Conservation (phyloP, 257 asterid genomes). For the Solanum ossicruentum region DNA sequence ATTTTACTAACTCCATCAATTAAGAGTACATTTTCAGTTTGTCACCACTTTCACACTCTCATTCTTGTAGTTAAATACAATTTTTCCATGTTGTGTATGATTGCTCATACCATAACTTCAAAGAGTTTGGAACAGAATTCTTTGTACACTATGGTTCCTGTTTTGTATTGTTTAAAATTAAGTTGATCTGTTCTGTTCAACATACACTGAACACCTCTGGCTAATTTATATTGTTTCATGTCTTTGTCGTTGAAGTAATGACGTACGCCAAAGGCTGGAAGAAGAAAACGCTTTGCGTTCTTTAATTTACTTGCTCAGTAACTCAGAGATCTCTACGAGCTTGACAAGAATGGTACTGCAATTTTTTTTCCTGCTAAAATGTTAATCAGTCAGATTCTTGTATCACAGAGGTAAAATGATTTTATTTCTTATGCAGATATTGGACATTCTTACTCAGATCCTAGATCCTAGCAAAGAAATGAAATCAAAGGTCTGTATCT, state of each 20-base stretch:
- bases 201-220: background rate
- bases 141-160: background rate
- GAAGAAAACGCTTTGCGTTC: conserved; percentile 61
- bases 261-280: conserved; percentile 56
- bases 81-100: background rate
- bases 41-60: background rate
- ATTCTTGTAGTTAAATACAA: background rate
- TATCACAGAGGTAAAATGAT: background rate
- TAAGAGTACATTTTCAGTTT: background rate
- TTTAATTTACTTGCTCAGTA: conserved; percentile 44
- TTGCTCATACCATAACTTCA: background rate
- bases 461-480: conserved; percentile 69
- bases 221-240: conserved; percentile 2
- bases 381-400: background rate
- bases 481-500: conserved; percentile 46
- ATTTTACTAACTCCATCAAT: background rate
- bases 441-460: conserved; percentile 66
- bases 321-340: conserved; percentile 25
- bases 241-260: conserved; percentile 40
- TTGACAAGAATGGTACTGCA: conserved; percentile 40
- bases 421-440: conserved; percentile 34
- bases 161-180: background rate
- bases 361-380: background rate
- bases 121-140: background rate
- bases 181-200: background rate